Evolutionary conservation across 805 yeast species (phyloP).

Genomic region (Starmerella scarabaei): DNA sequence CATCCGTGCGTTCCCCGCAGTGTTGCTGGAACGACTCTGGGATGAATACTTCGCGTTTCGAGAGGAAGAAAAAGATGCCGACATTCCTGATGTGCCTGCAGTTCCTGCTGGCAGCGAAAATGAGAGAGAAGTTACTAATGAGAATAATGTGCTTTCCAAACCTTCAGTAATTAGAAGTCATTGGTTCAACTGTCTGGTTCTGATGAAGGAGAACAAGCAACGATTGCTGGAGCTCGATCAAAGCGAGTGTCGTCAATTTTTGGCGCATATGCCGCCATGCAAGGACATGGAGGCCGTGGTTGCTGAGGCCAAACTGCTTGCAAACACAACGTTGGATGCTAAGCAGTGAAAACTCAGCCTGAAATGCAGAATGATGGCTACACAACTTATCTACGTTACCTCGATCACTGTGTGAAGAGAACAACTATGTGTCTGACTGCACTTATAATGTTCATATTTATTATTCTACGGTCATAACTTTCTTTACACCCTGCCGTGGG

Average conservation of each 20-base stretch:
- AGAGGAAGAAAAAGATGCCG: constrained; percentile 1
- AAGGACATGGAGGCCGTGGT: constrained; percentile 17
- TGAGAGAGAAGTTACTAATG: neutral
- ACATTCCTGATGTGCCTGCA: neutral
- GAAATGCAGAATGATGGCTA: constrained; percentile 8
- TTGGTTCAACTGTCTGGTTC: constrained; percentile 61
- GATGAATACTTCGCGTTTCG: constrained; percentile 69
- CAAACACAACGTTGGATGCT: neutral
- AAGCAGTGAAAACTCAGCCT: neutral
- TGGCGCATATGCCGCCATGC: constrained; percentile 26
- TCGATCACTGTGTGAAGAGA: constrained; percentile 14
- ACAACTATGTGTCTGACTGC: constrained; percentile 3
- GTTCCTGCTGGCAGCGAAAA: neutral
- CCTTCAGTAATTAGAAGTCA: constrained; percentile 29
- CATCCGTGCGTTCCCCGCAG: constrained; percentile 66
- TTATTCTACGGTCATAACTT: too few species aligned
- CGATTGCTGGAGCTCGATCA: constrained; percentile 78
- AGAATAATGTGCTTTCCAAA: neutral
- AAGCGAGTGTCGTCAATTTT: constrained; percentile 69
- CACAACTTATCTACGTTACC: constrained; percentile 15
- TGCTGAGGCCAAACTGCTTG: constrained; percentile 11
- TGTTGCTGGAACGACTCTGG: constrained; percentile 82
- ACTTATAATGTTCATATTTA: too few species aligned
- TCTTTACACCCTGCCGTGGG: too few species aligned
- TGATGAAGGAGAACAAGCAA: constrained; percentile 66